Evolutionary conservation across 1,284 basidiomycete genomes (phyloP), one percentile per base, ranked within the genome.

Genomic region (Melanopsichium pennsylvanicum): DNA sequence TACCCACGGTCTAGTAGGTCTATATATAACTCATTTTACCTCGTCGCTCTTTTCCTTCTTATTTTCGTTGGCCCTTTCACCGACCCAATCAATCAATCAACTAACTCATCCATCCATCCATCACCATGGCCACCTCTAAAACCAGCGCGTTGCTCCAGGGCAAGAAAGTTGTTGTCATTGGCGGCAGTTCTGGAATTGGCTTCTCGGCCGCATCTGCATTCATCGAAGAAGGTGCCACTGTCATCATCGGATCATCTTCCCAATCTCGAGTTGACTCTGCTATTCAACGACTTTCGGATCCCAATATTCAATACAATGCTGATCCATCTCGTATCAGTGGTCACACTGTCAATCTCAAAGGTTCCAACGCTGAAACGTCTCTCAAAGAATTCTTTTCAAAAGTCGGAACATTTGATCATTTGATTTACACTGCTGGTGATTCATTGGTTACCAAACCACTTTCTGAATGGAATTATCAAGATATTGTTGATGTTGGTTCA

Each of bases 341-440:
- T 10, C 33, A 54, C 26, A 16, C 58, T 2, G 29, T 64, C 48
- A 55, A 72, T 44, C 59, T 74, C 3, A 34, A 40, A 2, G 63
- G 71, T 8, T 5, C 44, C n/a, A 31, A 19, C 0, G 58, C 41
- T 3, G 64, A 71, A 36, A 16, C 19, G 7, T 41, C 33, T 1
- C 44, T 69, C 8, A n/a, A 46, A 23, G 25, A 31, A 7, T 58
- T 72, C 6, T 71, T 72, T 18, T 8, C 19, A 29, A 35, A 62
- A n/a, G 33, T 69, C 10, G 72, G 72, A 13, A 10, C 43, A 5
- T 52, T 74, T 16, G 66, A 74, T 13, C 58, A 67, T 19, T 32
- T 74, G 3, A 50, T 72, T 44, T 51, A 66, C 55, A 59, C 72
- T 4, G 64, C 72, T 2, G 72, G 63, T 12, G 68, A 69, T 16